Conservation (phyloP, 129 eudicot species). For the Lactuca sativa region DNA sequence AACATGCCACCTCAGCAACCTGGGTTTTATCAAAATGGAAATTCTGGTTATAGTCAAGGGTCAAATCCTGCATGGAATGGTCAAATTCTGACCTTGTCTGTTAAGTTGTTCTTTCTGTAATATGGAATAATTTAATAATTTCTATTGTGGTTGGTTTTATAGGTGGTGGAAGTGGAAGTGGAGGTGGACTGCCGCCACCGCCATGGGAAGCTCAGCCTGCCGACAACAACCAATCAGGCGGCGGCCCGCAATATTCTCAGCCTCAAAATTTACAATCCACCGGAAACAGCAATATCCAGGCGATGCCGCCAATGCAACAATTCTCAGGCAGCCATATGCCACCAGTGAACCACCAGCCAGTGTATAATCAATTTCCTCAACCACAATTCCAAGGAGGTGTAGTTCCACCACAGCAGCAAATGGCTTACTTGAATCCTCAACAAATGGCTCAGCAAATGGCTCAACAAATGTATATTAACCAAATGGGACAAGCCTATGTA, state of each 20-base stretch:
- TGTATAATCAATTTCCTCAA: conserved; percentile 38
- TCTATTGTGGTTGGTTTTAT: too few species aligned
- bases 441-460: conserved; percentile 62
- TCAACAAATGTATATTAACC: conserved; percentile 63
- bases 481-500: conserved; percentile 50
- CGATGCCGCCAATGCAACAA: conserved; percentile 20
- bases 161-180: neutral
- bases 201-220: conserved; percentile 91
- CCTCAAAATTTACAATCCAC: conserved; percentile 22
- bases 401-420: conserved; percentile 30
- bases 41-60: conserved; percentile 46
- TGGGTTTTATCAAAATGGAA: conserved; percentile 53
- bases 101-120: too few species aligned
- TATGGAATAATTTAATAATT: too few species aligned
- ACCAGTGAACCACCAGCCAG: conserved; percentile 38
- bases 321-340: conserved; percentile 24
- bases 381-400: conserved; percentile 39
- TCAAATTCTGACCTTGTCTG: conserved; percentile 56
- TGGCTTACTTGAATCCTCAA: conserved; percentile 46
- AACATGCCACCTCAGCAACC: conserved; percentile 46
- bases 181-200: conserved; percentile 75
- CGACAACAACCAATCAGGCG: conserved; percentile 29
- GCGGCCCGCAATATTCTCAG: conserved; percentile 37
- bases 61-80: conserved; percentile 59
- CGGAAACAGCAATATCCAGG: conserved; percentile 27